phyloP scores from a whole-genome alignment of 1,284 basidiomycete species.

The Ganoderma lucidum region DNA sequence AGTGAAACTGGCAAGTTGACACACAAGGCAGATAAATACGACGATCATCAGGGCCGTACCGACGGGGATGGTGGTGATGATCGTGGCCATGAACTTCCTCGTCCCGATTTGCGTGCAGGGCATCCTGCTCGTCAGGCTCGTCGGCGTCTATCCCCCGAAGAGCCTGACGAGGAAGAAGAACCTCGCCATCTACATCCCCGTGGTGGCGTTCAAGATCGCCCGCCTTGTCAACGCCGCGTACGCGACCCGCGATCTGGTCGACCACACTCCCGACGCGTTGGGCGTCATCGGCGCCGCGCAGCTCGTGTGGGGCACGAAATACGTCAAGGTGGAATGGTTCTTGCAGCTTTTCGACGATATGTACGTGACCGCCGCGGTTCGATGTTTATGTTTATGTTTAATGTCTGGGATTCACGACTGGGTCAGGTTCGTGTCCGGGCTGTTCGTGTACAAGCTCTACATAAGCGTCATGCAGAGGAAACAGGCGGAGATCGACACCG shows the following conservation, averaged over 20 bases:
- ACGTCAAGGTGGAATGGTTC: conserved; percentile 38
- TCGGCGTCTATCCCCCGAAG: conserved; percentile 32
- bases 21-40: neutral
- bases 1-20: too few relatives aligned
- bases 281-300: neutral
- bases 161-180: neutral
- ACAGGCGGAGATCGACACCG: neutral
- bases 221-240: conserved; percentile 2
- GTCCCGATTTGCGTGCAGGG: conserved; percentile 34
- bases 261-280: neutral
- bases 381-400: too few relatives aligned
- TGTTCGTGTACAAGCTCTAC: conserved; percentile 4
- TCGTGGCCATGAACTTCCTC: conserved; percentile 21
- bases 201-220: conserved; percentile 3
- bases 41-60: neutral
- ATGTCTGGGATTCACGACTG: too few relatives aligned
- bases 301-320: conserved; percentile 2
- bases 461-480: neutral
- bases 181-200: conserved; percentile 17
- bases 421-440: conserved; percentile 1
- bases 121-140: conserved; percentile 37
- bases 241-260: neutral
- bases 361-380: conserved; percentile 18
- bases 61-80: neutral
- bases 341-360: conserved; percentile 40